These are phyloP conservation scores for Rhododendron williamsianum DNA, from an alignment of 148 eudicot species.

Conservation along the genomic window DNA sequence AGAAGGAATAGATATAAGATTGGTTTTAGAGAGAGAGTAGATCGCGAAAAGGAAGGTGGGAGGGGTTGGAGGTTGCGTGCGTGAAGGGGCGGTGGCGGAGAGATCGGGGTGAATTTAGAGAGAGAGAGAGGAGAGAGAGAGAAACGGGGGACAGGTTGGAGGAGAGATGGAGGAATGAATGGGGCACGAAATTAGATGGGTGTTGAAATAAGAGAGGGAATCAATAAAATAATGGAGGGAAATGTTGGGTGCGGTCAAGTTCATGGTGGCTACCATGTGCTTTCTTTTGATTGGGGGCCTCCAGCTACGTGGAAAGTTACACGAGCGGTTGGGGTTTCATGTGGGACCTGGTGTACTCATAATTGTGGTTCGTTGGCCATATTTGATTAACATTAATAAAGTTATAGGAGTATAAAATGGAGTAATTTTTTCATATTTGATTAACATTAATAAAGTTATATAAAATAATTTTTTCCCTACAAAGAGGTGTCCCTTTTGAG, in stretches of 20 bases:
- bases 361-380: not conserved
- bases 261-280: not conserved
- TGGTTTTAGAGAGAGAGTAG: not conserved
- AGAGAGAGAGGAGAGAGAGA: slow-evolving; percentile 1
- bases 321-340: not conserved
- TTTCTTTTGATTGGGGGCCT: not conserved
- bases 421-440: not conserved
- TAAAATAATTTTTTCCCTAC: not conserved
- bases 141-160: not conserved
- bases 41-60: not conserved
- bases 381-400: not conserved
- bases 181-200: slow-evolving; percentile 15
- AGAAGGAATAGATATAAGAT: not conserved
- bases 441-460: too few relatives aligned
- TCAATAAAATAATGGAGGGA: not conserved
- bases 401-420: too few relatives aligned
- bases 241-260: not conserved
- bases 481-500: not conserved
- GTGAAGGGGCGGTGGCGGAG: slow-evolving; percentile 9
- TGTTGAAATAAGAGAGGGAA: not conserved
- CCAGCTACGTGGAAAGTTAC: not conserved
- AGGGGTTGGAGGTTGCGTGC: slow-evolving; percentile 1
- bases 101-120: not conserved
- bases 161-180: not conserved
- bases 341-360: not conserved